Evolutionary conservation across 306 rosid species (phyloP).

Genomic region (Rosa multiflora): DNA sequence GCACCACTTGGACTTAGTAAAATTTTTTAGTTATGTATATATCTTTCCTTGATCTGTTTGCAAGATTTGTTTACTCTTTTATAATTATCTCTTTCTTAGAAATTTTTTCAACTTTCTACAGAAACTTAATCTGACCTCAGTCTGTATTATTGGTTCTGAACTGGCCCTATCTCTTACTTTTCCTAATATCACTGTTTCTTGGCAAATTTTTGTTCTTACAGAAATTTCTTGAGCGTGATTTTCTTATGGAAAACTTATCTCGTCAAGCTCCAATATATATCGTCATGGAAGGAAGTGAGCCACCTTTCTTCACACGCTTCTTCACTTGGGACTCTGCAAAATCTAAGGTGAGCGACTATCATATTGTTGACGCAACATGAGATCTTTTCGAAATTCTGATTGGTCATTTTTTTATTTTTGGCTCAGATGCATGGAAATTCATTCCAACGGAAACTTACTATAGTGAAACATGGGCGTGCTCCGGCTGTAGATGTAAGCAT

Average conservation of each 20-base stretch:
- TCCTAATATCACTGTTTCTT: constrained; percentile 19
- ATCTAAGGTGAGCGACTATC: constrained; percentile 57
- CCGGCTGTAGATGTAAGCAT: constrained; percentile 63
- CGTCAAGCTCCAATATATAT: constrained; percentile 69
- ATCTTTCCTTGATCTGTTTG: neutral
- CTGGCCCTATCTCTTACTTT: constrained; percentile 17
- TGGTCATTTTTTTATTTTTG: constrained; percentile 21
- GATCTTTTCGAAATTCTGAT: constrained; percentile 25
- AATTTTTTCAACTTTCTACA: neutral
- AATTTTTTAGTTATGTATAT: neutral
- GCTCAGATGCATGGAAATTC: constrained; percentile 95
- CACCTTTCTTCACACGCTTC: constrained; percentile 96
- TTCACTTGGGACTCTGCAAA: constrained; percentile 91
- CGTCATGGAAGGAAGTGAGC: constrained; percentile 90
- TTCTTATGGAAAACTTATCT: constrained; percentile 75
- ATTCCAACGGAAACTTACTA: constrained; percentile 83
- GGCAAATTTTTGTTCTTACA: constrained; percentile 38
- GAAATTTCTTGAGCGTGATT: constrained; percentile 87
- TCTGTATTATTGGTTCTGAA: neutral
- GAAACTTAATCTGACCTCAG: constrained; percentile 1
- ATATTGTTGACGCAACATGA: constrained; percentile 11
- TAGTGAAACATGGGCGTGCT: constrained; percentile 70
- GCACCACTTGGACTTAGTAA: neutral
- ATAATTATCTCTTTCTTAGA: neutral
- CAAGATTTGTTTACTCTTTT: neutral